Evolutionary conservation across 768 basidiomycete species (phyloP).

Genomic region (Hemileccinum rubropunctum): DNA sequence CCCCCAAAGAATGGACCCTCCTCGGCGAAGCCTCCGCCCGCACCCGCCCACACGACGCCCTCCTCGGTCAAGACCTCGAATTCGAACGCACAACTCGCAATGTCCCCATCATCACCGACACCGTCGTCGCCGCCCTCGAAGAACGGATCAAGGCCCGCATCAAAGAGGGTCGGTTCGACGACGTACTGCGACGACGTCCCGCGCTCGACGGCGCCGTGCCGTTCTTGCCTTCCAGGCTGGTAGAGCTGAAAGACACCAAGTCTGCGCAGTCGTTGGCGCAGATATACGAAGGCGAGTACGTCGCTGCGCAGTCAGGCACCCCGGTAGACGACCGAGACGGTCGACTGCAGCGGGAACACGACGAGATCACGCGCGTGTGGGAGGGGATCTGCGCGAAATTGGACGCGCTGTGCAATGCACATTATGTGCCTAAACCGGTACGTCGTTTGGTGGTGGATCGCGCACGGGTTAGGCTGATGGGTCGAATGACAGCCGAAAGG

Average conservation of each 20-base stretch:
- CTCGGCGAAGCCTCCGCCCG: constrained; percentile 87
- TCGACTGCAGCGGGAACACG: constrained; percentile 84
- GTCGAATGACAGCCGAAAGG: constrained; percentile 69
- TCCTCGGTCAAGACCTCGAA: constrained; percentile 92
- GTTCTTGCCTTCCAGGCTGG: constrained; percentile 85
- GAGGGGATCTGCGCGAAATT: constrained; percentile 82
- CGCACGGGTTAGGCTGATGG: neutral
- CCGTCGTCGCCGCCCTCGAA: constrained; percentile 76
- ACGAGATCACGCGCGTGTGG: constrained; percentile 82
- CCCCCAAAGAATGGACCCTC: constrained; percentile 88
- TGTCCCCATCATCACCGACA: constrained; percentile 88
- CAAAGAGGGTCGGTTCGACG: constrained; percentile 82
- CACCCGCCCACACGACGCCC: constrained; percentile 82
- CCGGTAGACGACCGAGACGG: constrained; percentile 79
- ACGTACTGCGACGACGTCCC: constrained; percentile 74
- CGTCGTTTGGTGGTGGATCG: constrained; percentile 21
- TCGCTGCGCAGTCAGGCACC: constrained; percentile 55
- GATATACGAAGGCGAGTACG: constrained; percentile 93
- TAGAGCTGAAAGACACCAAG: constrained; percentile 88
- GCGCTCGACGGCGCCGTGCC: constrained; percentile 77
- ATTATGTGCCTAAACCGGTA: constrained; percentile 93
- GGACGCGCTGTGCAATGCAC: constrained; percentile 91
- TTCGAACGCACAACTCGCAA: constrained; percentile 89
- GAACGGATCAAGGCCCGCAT: constrained; percentile 90
- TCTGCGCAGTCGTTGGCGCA: constrained; percentile 89